Evolutionary conservation across 2,329 filamentous ascomycete genomes (phyloP).

Genomic region (Aspergillus arachidicola): DNA sequence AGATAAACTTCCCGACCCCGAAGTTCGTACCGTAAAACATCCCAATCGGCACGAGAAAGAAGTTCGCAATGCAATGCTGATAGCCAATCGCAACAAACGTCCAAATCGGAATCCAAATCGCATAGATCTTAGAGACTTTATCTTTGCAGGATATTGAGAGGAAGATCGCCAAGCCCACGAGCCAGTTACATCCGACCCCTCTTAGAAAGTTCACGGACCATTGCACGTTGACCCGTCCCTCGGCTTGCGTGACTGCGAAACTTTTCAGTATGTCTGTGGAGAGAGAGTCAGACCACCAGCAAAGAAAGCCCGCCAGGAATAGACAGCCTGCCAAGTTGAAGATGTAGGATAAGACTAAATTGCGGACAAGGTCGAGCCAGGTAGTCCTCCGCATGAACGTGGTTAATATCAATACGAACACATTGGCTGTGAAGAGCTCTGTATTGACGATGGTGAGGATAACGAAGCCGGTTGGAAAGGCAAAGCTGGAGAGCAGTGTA

Average conservation of each 20-base stretch:
- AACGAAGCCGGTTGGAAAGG: background rate
- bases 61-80: background rate
- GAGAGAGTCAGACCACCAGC: background rate
- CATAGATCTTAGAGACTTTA: background rate
- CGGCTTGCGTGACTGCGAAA: background rate
- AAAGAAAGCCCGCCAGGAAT: background rate
- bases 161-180: background rate
- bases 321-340: background rate
- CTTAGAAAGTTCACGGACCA: background rate
- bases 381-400: background rate
- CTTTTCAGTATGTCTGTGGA: background rate
- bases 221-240: background rate
- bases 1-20: background rate
- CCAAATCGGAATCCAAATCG: background rate
- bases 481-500: background rate
- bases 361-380: background rate
- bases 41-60: background rate
- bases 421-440: background rate
- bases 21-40: background rate
- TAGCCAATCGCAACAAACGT: background rate
- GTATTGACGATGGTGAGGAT: background rate
- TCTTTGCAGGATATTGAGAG: background rate
- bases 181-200: background rate
- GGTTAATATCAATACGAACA: background rate
- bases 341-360: background rate